Percentiles rank a stretch among this genome's conserved stretches.
Evolutionary conservation across 2,329 filamentous ascomycete species (phyloP).

Genomic region (Arthroderma sp.): DNA sequence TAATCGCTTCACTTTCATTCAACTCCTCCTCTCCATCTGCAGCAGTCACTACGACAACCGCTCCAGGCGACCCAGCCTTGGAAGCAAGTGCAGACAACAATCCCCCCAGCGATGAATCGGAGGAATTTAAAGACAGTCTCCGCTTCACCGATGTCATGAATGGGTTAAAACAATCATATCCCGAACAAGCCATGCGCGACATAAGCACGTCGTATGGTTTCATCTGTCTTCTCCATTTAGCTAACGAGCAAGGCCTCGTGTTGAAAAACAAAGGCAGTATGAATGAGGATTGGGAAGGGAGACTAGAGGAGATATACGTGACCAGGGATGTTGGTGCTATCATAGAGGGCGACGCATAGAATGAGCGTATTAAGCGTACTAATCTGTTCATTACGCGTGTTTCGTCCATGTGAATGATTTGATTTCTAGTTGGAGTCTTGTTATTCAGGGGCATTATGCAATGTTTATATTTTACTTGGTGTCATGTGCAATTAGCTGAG

Average conservation of each 20-base stretch:
- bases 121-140: slow-evolving; percentile 40
- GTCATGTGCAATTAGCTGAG: background rate
- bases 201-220: slow-evolving; percentile 92
- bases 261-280: slow-evolving; percentile 48
- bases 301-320: slow-evolving; percentile 36
- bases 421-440: background rate
- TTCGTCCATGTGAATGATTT: background rate
- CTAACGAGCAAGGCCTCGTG: slow-evolving; percentile 80
- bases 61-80: background rate
- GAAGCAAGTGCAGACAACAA: slow-evolving; percentile 10
- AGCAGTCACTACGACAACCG: slow-evolving; percentile 7
- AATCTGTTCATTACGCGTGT: background rate
- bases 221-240: slow-evolving; percentile 80
- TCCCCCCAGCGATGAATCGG: slow-evolving; percentile 22
- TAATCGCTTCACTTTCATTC: slow-evolving; percentile 27
- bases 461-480: background rate
- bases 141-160: slow-evolving; percentile 92
- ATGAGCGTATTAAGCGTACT: background rate
- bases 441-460: background rate
- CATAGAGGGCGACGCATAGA: slow-evolving; percentile 14
- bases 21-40: slow-evolving; percentile 16
- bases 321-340: slow-evolving; percentile 29
- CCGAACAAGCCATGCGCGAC: slow-evolving; percentile 74
- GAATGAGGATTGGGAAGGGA: slow-evolving; percentile 16
- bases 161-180: slow-evolving; percentile 71